A percentile compares a stretch with the other conserved stretches of the same genome.
Evolutionary conservation across 164 flowering plant genomes (phyloP).

Genomic region (Magnolia kwangsiensis): DNA sequence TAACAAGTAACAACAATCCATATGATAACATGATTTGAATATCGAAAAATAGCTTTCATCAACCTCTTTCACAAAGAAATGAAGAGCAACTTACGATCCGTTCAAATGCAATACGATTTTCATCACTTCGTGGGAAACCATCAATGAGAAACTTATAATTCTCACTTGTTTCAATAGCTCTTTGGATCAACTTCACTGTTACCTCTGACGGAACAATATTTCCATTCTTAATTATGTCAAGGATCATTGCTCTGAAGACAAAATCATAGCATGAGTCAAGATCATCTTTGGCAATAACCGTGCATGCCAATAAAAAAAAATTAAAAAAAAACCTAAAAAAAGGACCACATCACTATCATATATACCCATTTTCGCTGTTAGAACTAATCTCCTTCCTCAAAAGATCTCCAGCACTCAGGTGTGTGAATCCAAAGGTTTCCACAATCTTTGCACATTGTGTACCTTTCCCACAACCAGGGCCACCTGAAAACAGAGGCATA

Average conservation of each 20-base stretch:
- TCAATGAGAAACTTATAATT: slow-evolving; percentile 76
- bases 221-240: slow-evolving; percentile 71
- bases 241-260: slow-evolving; percentile 65
- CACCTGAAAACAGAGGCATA: slow-evolving; percentile 47
- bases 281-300: not conserved
- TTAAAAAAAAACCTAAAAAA: not conserved
- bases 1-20: not conserved
- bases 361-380: slow-evolving; percentile 64
- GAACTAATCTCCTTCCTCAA: slow-evolving; percentile 70
- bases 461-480: slow-evolving; percentile 97
- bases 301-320: not conserved
- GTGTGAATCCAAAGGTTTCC: slow-evolving; percentile 68
- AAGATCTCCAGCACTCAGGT: slow-evolving; percentile 91
- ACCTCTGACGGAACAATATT: slow-evolving; percentile 88
- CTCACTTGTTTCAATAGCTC: slow-evolving; percentile 60
- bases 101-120: slow-evolving; percentile 87
- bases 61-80: slow-evolving; percentile 6
- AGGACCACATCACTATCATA: not conserved
- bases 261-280: not conserved
- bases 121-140: slow-evolving; percentile 94
- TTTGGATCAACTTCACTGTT: slow-evolving; percentile 67
- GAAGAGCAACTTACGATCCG: slow-evolving; percentile 56
- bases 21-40: not conserved
- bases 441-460: slow-evolving; percentile 79
- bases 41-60: slow-evolving; percentile 1